Evolutionary conservation across 805 yeast species (phyloP), one percentile per base, ranked within the genome.

Genomic region (Scheffersomyces amazonensis): DNA sequence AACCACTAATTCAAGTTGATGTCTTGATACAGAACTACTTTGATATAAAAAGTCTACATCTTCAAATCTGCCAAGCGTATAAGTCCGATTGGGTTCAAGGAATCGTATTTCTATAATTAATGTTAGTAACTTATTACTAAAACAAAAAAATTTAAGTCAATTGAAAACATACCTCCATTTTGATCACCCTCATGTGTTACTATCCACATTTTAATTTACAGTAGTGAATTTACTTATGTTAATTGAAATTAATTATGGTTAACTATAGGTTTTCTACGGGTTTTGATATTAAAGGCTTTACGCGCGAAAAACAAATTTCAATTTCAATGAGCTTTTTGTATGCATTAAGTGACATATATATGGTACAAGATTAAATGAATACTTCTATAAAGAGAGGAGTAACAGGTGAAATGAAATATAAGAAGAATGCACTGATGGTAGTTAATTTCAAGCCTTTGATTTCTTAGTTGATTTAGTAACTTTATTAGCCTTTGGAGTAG

Each of bases 21-120:
- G 50, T 35, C 64, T 52, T 7, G 69, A 62, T 10, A 61, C 65
- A 32, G 53, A 49, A 16, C 53, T 46, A 34, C 63, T 60, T 19
- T 53, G 50, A 33, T 63, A 52, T 29, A 54, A 40, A 33, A 59
- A 46, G 32, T 60, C 56, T 15, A 47, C 56, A 20, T 54, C 60
- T 20, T 53, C 51, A 33, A 52, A 60, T 20, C 69, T 47, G 4
- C 69, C 69, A 9, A 64, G 43, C 15, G 44, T 39, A 33, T 53
- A 54, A n/a, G 36, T 36, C 9, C 21, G 35, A 25, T 43, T 39
- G 5, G 50, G 43, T 16, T 34, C 18, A 18, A 47, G 36, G 22
- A 25, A 28, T 28, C 24, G 42, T 17, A 34, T 41, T 32, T 32
- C 39, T 36, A 33, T 13, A 18, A 18, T 8, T 21, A 10, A 21